These are phyloP conservation scores for Neofusicoccum umdonicola DNA, from an alignment of 2,329 filamentous ascomycete genomes.

Conservation along the genomic window DNA sequence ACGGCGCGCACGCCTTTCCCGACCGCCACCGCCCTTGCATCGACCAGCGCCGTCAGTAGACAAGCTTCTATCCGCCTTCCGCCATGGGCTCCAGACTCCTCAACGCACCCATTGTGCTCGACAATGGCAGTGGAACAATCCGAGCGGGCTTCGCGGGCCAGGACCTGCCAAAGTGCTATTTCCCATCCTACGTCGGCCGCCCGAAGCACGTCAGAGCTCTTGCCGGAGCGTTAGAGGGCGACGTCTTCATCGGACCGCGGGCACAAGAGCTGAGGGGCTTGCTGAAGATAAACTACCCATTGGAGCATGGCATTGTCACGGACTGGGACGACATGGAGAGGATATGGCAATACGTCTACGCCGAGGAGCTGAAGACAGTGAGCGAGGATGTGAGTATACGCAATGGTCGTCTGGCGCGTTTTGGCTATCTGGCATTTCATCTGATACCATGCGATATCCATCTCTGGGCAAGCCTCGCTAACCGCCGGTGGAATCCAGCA, in stretches of 20 bases:
- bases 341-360: conserved; percentile 98
- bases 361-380: conserved; percentile 90
- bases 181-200: conserved; percentile 93
- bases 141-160: conserved; percentile 95
- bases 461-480: neutral
- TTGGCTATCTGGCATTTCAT: neutral
- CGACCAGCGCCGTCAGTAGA: neutral
- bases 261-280: conserved; percentile 88
- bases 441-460: neutral
- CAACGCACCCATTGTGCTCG: conserved; percentile 97
- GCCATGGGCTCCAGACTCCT: conserved; percentile 66
- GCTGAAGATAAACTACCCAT: conserved; percentile 90
- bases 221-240: conserved; percentile 93
- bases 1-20: neutral
- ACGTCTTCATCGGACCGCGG: conserved; percentile 93
- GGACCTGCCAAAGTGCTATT: conserved; percentile 93
- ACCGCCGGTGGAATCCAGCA: conserved; percentile 56
- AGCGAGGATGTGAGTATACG: conserved; percentile 77
- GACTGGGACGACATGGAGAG: conserved; percentile 99
- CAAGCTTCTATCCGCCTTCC: neutral
- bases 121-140: conserved; percentile 98
- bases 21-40: conserved; percentile 3
- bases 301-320: conserved; percentile 97
- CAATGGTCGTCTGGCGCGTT: neutral
- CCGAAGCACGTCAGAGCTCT: conserved; percentile 94